Conservation (phyloP, 768 basidiomycete genomes). For the Leucosporidium yakuticum region DNA sequence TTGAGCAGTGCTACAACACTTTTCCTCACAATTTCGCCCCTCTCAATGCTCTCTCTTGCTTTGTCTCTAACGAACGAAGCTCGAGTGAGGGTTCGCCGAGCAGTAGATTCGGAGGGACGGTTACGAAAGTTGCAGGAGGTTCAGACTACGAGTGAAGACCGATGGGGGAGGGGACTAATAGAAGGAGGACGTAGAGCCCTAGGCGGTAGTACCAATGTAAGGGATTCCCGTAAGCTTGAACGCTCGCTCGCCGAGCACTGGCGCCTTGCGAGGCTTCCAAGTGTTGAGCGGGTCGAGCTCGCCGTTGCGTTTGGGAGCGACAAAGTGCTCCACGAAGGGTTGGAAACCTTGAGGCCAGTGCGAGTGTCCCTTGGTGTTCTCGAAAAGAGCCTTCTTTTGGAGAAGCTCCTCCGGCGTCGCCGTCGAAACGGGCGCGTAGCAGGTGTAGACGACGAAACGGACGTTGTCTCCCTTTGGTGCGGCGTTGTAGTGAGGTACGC, state of each 20-base stretch:
- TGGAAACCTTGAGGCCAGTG: slow-evolving; percentile 25
- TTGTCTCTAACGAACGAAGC: too few species aligned
- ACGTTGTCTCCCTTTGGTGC: slow-evolving; percentile 4
- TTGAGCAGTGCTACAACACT: too few species aligned
- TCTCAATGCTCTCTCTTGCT: too few species aligned
- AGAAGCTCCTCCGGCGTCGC: slow-evolving; percentile 11
- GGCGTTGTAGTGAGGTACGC: slow-evolving; percentile 21
- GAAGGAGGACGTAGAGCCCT: neutral
- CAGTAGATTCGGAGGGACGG: too few species aligned
- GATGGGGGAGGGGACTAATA: too few species aligned
- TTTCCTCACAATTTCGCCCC: too few species aligned
- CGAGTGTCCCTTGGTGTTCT: slow-evolving; percentile 15
- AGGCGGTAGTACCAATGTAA: slow-evolving; percentile 5
- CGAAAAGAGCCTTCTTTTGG: slow-evolving; percentile 12
- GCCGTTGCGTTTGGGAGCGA: slow-evolving; percentile 14
- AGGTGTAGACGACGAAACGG: slow-evolving; percentile 20
- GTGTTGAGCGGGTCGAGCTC: slow-evolving; percentile 16
- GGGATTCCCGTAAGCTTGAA: slow-evolving; percentile 21
- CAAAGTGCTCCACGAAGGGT: slow-evolving; percentile 9
- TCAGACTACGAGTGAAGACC: neutral
- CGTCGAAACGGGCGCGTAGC: neutral
- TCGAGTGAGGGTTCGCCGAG: too few species aligned
- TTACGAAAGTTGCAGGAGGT: too few species aligned
- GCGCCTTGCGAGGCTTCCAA: slow-evolving; percentile 12
- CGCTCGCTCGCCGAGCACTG: slow-evolving; percentile 15